Evolutionary conservation across 2,329 filamentous ascomycete species (phyloP), one percentile per base, ranked within the genome.

Genomic region (Cladosporium oxysporum): DNA sequence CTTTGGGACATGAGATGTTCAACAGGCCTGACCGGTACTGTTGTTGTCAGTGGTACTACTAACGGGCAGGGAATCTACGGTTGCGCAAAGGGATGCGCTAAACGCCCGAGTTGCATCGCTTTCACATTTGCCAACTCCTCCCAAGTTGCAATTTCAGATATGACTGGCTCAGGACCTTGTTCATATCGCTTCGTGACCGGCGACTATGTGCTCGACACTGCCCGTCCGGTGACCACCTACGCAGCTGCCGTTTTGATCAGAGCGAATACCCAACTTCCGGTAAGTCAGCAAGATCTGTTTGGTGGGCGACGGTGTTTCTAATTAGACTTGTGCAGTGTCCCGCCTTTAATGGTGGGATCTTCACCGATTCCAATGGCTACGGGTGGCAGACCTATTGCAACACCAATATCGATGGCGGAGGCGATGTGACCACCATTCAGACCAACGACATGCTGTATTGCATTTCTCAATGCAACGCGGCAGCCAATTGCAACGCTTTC

Each of bases 311-410:
- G 8, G 8, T 16, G 26, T 18, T 28, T 29, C 50, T 53, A 5
- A 53, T 6, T 14, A 7, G 14, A 18, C 28, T 10, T 29, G 26
- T n/a, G 18, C 26, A 53, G 50, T 53, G 50, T 53, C 50, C 50
- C n/a, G 26, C 7, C 14, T 53, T 29, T 10, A 53, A 53, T 31
- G 50, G 50, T 16, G 28, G 26, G 14, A 7, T 18, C 6, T 53
- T 18, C 21, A n/a, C 21, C 26, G 50, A 53, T 26, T 18, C 21
- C 28, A 31, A 10, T 26, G 55, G 55, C 29, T 58, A 37, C 23
- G 23, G 28, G 12, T 58, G 55, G 55, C 55, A 58, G 33, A 31
- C 33, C 28, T 58, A 37, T 31, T 58, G 55, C 23, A 31, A n/a
- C 18, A 37, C 37, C 16, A 31, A 58, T 23, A 58, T 58, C 16